Conservation (phyloP, 2,329 filamentous ascomycete species). For the Diaporthe citriasiana region DNA sequence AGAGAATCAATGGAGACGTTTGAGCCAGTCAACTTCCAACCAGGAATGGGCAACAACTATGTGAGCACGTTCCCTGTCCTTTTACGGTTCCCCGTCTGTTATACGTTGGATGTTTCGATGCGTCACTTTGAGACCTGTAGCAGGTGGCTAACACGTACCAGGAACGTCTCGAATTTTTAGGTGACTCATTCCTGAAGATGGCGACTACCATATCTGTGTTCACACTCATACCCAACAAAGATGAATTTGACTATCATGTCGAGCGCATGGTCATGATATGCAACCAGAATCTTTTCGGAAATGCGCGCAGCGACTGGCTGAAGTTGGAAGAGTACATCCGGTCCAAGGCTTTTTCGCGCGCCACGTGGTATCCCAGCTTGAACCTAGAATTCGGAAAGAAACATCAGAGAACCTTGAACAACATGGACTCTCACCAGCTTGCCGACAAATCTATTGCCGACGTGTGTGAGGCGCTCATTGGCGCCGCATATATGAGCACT, state of each 20-base stretch:
- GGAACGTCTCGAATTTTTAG: conserved; percentile 92
- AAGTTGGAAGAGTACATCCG: conserved; percentile 82
- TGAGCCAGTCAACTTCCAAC: conserved; percentile 79
- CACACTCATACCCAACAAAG: conserved; percentile 79
- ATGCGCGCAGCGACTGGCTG: conserved; percentile 70
- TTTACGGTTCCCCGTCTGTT: not conserved
- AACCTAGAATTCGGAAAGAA: conserved; percentile 79
- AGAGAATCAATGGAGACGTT: conserved; percentile 48
- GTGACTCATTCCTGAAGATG: conserved; percentile 96
- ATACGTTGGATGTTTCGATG: not conserved
- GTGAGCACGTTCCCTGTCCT: not conserved
- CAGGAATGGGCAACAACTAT: conserved; percentile 94
- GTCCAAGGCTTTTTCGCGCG: conserved; percentile 83
- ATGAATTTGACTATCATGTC: conserved; percentile 91
- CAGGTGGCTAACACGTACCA: not conserved
- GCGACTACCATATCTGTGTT: conserved; percentile 91
- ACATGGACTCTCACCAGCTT: conserved; percentile 73
- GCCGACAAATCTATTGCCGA: conserved; percentile 94
- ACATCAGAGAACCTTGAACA: conserved; percentile 57
- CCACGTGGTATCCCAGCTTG: conserved; percentile 90
- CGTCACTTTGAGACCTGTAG: not conserved
- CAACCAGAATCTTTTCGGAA: conserved; percentile 89
- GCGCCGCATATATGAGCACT: conserved; percentile 77
- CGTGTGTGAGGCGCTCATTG: conserved; percentile 94
- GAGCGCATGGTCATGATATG: conserved; percentile 91